phyloP scores from a whole-genome alignment of 192 early-diverging fungal species.

The Coemansia sp. region DNA sequence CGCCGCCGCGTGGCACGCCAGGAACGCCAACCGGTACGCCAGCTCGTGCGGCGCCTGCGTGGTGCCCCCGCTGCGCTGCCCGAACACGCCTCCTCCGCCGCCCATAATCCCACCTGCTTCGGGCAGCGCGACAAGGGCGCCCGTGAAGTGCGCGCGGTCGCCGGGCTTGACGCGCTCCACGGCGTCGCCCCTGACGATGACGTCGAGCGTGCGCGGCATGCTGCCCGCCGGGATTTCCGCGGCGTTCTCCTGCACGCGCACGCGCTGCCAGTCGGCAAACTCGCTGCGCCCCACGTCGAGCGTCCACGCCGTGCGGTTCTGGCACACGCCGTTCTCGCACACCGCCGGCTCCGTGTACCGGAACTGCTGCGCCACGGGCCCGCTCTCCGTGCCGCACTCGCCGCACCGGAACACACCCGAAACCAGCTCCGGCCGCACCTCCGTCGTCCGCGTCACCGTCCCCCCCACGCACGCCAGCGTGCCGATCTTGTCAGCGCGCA shows the following conservation, averaged over 20 bases:
- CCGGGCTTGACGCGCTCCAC: constrained; percentile 97
- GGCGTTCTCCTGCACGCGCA: constrained; percentile 94
- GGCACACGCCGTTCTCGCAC: constrained; percentile 80
- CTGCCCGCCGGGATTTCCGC: constrained; percentile 95
- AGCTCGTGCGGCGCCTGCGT: constrained; percentile 55
- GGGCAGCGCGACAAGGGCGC: constrained; percentile 88
- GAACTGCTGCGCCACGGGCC: constrained; percentile 94
- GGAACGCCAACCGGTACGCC: constrained; percentile 90
- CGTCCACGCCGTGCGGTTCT: constrained; percentile 78
- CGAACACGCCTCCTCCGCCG: constrained; percentile 81
- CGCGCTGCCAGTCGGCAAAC: constrained; percentile 98
- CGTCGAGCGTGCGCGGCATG: constrained; percentile 96
- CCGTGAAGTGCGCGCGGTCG: constrained; percentile 86
- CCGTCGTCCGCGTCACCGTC: constrained; percentile 95
- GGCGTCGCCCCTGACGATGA: constrained; percentile 89
- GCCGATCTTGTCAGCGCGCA: constrained; percentile 82
- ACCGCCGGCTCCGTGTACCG: constrained; percentile 92
- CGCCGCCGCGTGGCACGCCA: constrained; percentile 70
- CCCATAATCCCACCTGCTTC: constrained; percentile 87
- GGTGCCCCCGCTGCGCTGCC: constrained; percentile 58
- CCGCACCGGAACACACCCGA: constrained; percentile 88
- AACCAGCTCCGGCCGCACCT: constrained; percentile 94
- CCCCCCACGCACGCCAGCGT: constrained; percentile 80
- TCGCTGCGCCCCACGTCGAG: constrained; percentile 79
- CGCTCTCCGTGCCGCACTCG: constrained; percentile 76